Base-by-base conservation (phyloP, 805 yeast species). In the Metschnikowia hibisci region DNA sequence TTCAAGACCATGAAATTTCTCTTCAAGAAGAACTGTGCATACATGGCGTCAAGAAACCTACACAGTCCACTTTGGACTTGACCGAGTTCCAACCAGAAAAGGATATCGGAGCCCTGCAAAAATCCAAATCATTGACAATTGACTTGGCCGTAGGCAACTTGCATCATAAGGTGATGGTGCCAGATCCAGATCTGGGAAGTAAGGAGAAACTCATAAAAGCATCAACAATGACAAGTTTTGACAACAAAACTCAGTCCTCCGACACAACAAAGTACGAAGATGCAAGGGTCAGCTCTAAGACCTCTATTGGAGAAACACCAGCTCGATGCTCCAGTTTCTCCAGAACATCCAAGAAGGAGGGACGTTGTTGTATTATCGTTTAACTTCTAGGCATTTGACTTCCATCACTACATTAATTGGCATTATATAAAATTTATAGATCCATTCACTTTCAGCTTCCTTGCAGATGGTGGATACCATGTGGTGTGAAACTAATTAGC, bases 361-460 rank as follows among this genome's bases (percentile, higher is more conserved):
- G 48, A 11, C 52, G 55, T 4, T 56, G 61, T 42, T 56, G 61
- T 37, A 38, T 44, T 18, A 49, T 56, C 34, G 42, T 48, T 46
- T 56, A 34, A 45, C 32, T 26, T 6, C 14, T 7, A 9, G 18
- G 13, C 14, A 10, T n/a, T 9, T 12, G 34, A 32, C 32, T 36
- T 35, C 31, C 36, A 32, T 20, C 38, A 34, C 30, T 16, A 16
- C 23, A 35, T 4, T 27, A 26, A 18, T 27, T 18, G 23, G 39
- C 39, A 27, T 35, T 18, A 35, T 26, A 35, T 31, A 35, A 14
- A 27, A 16, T 34, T 34, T 27, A 35, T 35, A 35, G 39, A 35
- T 26, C 25, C 15, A 25, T 34, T 13, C 30, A 25, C 36, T 33
- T 33, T n/a, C n/a, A n/a, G n/a, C 23, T 20, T 20, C 7, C 23